Percentiles rank a stretch among this genome's conserved stretches.
Conservation (phyloP, 441 rosid species). For the Corymbia calophylla region DNA sequence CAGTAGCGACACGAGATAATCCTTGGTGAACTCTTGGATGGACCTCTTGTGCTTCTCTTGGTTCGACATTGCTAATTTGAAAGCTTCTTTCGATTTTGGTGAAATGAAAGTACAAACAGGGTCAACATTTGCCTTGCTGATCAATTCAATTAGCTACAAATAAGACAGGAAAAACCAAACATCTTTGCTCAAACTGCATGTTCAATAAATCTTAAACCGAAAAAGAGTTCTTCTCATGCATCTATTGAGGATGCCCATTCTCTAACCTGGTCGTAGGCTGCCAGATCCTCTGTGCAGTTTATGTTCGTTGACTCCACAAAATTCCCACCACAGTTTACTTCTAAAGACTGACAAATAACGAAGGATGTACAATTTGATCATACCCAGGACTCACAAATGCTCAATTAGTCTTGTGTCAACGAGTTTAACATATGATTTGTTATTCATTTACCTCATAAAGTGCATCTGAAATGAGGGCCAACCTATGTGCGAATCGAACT, state of each 20-base stretch:
- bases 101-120: not conserved
- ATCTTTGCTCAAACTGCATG: not conserved
- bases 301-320: not conserved
- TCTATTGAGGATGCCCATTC: not conserved
- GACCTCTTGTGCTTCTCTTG: conserved; percentile 9
- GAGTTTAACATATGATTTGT: not conserved
- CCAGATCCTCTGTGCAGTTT: not conserved
- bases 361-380: not conserved
- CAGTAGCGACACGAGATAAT: not conserved
- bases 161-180: not conserved
- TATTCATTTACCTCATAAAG: not conserved
- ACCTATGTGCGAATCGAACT: not conserved
- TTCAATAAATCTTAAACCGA: not conserved
- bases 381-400: not conserved
- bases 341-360: not conserved
- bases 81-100: not conserved
- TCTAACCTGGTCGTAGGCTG: not conserved
- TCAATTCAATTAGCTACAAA: not conserved
- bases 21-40: conserved; percentile 4
- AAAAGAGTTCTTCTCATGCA: too few relatives aligned
- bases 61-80: not conserved
- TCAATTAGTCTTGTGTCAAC: not conserved
- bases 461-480: not conserved
- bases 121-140: not conserved
- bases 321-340: not conserved